Evolutionary conservation across 1,139 yeast species (phyloP).

Genomic region (Hansenula sp.): DNA sequence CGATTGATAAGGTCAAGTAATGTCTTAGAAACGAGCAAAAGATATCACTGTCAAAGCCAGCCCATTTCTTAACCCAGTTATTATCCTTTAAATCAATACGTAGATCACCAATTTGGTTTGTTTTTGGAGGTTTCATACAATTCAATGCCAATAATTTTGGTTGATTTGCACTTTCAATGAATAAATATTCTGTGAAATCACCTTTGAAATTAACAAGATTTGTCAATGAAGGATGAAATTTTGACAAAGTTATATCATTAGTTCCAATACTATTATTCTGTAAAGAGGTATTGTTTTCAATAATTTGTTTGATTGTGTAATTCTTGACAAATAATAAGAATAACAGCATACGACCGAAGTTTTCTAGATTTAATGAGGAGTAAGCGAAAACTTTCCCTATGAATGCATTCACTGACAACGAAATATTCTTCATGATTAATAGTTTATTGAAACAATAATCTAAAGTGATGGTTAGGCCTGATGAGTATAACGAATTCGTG

Average conservation of each 20-base stretch:
- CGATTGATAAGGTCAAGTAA: constrained; percentile 33
- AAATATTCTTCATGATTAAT: constrained; percentile 49
- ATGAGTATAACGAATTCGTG: constrained; percentile 25
- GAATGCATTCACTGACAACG: constrained; percentile 65
- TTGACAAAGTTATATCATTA: constrained; percentile 15
- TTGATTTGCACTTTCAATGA: constrained; percentile 1
- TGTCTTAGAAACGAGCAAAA: constrained; percentile 77
- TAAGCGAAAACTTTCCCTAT: constrained; percentile 79
- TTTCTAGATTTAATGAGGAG: constrained; percentile 55
- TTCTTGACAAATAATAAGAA: constrained; percentile 54
- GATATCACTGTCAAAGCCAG: constrained; percentile 43
- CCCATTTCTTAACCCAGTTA: constrained; percentile 66
- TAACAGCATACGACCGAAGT: constrained; percentile 59
- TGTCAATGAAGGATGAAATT: constrained; percentile 10
- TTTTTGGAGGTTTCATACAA: constrained; percentile 20
- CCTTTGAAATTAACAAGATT: constrained; percentile 16
- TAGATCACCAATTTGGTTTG: constrained; percentile 4
- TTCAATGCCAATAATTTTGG: constrained; percentile 8
- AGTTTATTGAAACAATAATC: constrained; percentile 42
- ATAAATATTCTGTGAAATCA: constrained; percentile 18
- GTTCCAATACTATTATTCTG: constrained; percentile 14
- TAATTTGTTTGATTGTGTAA: constrained; percentile 21
- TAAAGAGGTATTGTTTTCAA: constrained; percentile 27
- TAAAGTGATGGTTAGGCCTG: constrained; percentile 46
- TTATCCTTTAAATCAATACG: constrained; percentile 17